Conservation (phyloP, 2,329 filamentous ascomycete genomes). For the Neofusicoccum sp. region DNA sequence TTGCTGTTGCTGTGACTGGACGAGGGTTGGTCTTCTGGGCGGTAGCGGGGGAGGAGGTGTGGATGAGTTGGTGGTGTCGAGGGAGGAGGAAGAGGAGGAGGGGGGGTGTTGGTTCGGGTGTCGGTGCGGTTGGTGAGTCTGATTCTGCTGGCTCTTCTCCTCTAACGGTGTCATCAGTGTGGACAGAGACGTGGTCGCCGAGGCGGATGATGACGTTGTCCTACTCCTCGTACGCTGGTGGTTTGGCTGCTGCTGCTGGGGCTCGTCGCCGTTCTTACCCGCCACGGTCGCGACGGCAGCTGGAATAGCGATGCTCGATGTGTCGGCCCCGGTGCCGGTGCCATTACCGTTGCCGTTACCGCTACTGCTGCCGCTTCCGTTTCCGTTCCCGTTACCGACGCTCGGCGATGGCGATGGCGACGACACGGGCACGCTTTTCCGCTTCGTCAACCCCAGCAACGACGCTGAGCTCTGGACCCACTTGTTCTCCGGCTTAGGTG, state of each 20-base stretch:
- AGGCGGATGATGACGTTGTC: too few relatives aligned
- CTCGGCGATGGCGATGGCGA: conserved; percentile 38
- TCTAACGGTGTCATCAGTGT: too few relatives aligned
- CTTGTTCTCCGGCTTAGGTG: conserved; percentile 59
- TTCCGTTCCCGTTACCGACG: background rate
- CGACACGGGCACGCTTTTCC: conserved; percentile 49
- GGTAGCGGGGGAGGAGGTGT: background rate
- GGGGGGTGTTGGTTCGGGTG: too few relatives aligned
- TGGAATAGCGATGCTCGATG: background rate
- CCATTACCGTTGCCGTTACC: background rate
- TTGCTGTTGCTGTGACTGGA: too few relatives aligned
- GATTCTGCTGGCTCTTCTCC: too few relatives aligned
- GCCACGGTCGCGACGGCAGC: background rate
- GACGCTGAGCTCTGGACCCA: conserved; percentile 7
- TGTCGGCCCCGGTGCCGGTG: background rate
- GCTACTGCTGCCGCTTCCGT: background rate
- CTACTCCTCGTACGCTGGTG: too few relatives aligned
- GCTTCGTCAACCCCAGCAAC: conserved; percentile 28
- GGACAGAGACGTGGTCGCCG: too few relatives aligned
- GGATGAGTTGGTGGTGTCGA: too few relatives aligned
- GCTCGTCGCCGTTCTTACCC: background rate
- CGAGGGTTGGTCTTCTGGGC: background rate
- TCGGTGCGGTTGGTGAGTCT: too few relatives aligned
- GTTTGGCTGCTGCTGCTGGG: background rate
- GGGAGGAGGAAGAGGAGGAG: too few relatives aligned